Evolutionary conservation across 2,329 filamentous ascomycete species (phyloP).

Genomic region (Cytospora piceicola): DNA sequence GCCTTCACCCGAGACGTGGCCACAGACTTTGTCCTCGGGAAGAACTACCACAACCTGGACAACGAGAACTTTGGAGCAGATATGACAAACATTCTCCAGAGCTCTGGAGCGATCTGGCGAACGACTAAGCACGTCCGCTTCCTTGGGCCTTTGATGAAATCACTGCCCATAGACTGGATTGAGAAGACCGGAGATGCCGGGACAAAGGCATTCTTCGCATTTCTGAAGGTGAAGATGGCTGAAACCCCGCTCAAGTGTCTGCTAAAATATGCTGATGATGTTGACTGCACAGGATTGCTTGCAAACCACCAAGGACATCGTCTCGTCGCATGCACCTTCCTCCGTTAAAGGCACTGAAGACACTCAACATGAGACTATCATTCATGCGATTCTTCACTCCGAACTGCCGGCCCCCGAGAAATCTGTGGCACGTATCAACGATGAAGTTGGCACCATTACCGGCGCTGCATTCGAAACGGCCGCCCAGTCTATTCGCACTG

Average conservation of each 20-base stretch:
- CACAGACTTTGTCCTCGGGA: slow-evolving; percentile 28
- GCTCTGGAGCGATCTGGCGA: slow-evolving; percentile 29
- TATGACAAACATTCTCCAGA: slow-evolving; percentile 24
- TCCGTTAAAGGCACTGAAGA: slow-evolving; percentile 28
- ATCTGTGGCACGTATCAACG: slow-evolving; percentile 37
- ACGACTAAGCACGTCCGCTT: slow-evolving; percentile 32
- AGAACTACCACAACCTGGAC: slow-evolving; percentile 27
- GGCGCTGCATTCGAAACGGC: slow-evolving; percentile 46
- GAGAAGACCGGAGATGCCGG: slow-evolving; percentile 21
- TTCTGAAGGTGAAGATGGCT: slow-evolving; percentile 13
- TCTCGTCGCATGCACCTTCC: slow-evolving; percentile 3
- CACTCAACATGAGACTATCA: slow-evolving; percentile 34
- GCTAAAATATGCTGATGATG: neutral
- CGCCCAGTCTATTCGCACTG: slow-evolving; percentile 40
- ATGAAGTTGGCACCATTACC: slow-evolving; percentile 40
- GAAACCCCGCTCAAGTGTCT: neutral
- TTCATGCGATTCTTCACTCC: slow-evolving; percentile 2
- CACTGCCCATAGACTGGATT: slow-evolving; percentile 26
- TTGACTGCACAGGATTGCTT: neutral
- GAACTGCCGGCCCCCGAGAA: slow-evolving; percentile 42
- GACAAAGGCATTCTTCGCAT: slow-evolving; percentile 22
- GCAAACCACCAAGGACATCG: slow-evolving; percentile 19
- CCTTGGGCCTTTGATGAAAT: slow-evolving; percentile 26
- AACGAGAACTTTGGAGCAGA: slow-evolving; percentile 20
- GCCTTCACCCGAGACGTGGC: slow-evolving; percentile 31